A percentile compares a stretch with the other conserved stretches of the same genome.
Evolutionary conservation across 345 rosid species (phyloP).

Genomic region (Garcia nutans): DNA sequence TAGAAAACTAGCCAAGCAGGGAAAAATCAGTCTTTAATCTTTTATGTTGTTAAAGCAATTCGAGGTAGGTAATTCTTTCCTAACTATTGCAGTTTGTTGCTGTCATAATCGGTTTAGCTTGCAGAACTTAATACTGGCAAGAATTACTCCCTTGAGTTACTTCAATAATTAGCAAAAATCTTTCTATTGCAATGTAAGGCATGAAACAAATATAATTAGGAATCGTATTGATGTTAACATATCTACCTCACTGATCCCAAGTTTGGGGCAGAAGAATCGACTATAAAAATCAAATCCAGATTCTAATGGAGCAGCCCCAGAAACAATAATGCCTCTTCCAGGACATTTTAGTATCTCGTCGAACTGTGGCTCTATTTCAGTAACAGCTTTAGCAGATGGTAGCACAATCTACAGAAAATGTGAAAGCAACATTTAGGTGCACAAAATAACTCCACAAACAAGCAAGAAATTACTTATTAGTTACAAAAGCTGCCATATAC

Average conservation of each 20-base stretch:
- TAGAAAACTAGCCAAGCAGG: not conserved
- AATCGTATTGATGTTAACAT: not conserved
- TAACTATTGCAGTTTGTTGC: not conserved
- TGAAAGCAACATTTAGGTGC: not conserved
- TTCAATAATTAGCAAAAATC: not conserved
- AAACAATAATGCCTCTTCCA: slow-evolving; percentile 54
- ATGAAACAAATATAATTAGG: not conserved
- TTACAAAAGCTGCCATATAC: not conserved
- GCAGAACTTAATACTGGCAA: not conserved
- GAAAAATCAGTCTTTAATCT: not conserved
- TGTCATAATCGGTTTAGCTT: not conserved
- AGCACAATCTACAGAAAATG: slow-evolving; percentile 50
- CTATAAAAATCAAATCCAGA: slow-evolving; percentile 65
- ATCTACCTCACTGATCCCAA: slow-evolving; percentile 63
- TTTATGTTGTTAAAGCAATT: not conserved
- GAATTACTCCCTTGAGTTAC: not conserved
- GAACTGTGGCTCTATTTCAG: slow-evolving; percentile 46
- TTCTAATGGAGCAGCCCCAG: slow-evolving; percentile 49
- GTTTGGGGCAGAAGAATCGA: slow-evolving; percentile 64
- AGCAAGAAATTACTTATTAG: not conserved
- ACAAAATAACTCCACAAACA: not conserved
- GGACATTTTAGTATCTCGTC: slow-evolving; percentile 54
- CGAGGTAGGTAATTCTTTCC: not conserved
- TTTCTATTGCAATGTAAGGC: not conserved
- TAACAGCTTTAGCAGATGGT: slow-evolving; percentile 57